phyloP scores from a whole-genome alignment of 2,329 filamentous ascomycete genomes.

The Penicillium sclerotigenum region DNA sequence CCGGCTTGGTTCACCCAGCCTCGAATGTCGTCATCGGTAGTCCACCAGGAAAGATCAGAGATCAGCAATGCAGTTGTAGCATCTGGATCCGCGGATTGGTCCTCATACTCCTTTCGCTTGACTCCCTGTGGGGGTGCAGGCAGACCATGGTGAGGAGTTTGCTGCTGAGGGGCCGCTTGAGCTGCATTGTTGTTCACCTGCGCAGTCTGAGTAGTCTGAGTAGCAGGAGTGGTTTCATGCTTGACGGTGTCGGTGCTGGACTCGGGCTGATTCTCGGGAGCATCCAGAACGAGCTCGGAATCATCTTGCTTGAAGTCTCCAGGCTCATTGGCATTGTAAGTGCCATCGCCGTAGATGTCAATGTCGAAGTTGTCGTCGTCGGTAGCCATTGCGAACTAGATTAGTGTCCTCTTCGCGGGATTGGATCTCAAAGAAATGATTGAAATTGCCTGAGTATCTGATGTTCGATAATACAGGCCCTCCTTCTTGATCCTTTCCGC shows the following conservation, averaged over 20 bases:
- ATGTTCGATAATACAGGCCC: conserved; percentile 38
- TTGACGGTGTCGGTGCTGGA: conserved; percentile 25
- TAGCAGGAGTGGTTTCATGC: conserved; percentile 10
- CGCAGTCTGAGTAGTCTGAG: conserved; percentile 5
- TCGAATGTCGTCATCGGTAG: conserved; percentile 88
- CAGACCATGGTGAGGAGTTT: conserved; percentile 17
- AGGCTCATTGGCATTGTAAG: conserved; percentile 46
- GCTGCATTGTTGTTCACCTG: conserved; percentile 8
- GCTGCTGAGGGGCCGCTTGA: conserved; percentile 19
- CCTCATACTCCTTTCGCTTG: conserved; percentile 60
- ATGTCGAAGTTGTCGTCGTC: conserved; percentile 70
- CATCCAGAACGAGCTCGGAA: conserved; percentile 40
- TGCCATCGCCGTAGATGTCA: conserved; percentile 66
- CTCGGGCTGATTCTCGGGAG: conserved; percentile 28
- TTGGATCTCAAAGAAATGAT: conserved; percentile 28
- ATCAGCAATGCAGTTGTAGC: conserved; percentile 73
- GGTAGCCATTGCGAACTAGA: conserved; percentile 45
- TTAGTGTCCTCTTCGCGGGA: conserved; percentile 21
- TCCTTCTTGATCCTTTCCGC: conserved; percentile 24
- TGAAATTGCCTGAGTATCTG: conserved; percentile 36
- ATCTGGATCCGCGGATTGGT: conserved; percentile 56
- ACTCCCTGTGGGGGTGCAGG: conserved; percentile 52
- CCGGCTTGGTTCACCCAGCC: conserved; percentile 78
- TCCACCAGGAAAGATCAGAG: conserved; percentile 95
- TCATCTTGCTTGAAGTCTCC: conserved; percentile 46